These are phyloP conservation scores for Theobroma cacao DNA, from an alignment of 345 rosid species.

Conservation along the genomic window DNA sequence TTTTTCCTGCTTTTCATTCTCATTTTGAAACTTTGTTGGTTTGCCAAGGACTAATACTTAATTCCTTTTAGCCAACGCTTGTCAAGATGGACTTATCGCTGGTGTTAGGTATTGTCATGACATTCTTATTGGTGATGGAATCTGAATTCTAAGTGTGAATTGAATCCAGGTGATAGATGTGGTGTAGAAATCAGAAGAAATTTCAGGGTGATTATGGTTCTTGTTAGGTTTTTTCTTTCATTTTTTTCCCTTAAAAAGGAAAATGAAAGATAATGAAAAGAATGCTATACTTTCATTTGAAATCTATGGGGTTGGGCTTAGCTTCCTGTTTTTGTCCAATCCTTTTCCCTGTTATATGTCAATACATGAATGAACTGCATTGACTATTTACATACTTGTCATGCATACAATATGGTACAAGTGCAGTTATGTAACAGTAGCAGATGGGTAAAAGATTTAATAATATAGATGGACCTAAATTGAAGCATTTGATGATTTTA, in stretches of 20 bases:
- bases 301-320: neutral
- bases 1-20: neutral
- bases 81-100: neutral
- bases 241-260: neutral
- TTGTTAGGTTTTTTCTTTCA: neutral
- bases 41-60: neutral
- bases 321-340: neutral
- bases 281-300: neutral
- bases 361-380: neutral
- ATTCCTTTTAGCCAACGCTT: neutral
- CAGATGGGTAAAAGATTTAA: neutral
- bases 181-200: neutral
- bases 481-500: slow-evolving; percentile 16
- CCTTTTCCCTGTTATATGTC: neutral
- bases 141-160: neutral
- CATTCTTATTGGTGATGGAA: slow-evolving; percentile 7
- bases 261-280: neutral
- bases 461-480: neutral
- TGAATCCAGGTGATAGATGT: neutral
- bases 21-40: neutral
- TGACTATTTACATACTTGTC: neutral
- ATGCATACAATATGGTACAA: neutral
- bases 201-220: neutral
- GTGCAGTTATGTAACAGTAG: neutral
- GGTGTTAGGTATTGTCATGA: neutral